These are phyloP conservation scores for Dryas integrifolia DNA, from an alignment of 331 rosid species.

Conservation along the genomic window DNA sequence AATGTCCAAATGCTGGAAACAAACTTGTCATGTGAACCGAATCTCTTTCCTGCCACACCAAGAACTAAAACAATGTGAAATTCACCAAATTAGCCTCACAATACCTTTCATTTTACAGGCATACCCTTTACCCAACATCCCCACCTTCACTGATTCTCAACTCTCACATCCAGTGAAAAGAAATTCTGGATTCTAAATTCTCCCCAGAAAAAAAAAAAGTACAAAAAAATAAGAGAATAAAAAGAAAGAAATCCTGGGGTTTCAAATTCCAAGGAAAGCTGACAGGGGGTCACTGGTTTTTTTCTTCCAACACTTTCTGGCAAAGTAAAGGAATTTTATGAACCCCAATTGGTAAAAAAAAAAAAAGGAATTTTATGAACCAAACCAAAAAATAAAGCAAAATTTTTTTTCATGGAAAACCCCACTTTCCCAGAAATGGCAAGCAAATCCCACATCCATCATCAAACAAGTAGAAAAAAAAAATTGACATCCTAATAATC, in stretches of 20 bases:
- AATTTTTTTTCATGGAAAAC: constrained; percentile 6
- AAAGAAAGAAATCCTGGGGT: neutral
- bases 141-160: neutral
- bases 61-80: neutral
- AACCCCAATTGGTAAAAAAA: too few relatives aligned
- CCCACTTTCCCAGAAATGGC: constrained; percentile 15
- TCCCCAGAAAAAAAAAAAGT: neutral
- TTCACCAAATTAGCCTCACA: constrained; percentile 17
- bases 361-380: neutral
- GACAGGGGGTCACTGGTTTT: neutral
- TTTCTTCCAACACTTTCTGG: neutral
- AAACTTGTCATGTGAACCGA: constrained; percentile 57
- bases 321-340: neutral
- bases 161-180: neutral
- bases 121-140: constrained; percentile 3
- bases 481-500: neutral
- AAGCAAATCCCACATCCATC: constrained; percentile 15
- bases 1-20: constrained; percentile 69
- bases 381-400: neutral
- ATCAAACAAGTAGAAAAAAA: constrained; percentile 5
- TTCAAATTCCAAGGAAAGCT: constrained; percentile 17
- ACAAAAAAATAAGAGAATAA: neutral
- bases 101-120: neutral
- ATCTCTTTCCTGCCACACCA: constrained; percentile 55
- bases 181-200: constrained; percentile 16